phyloP scores from a whole-genome alignment of 163 green algal species.

The Volvox carteri region DNA sequence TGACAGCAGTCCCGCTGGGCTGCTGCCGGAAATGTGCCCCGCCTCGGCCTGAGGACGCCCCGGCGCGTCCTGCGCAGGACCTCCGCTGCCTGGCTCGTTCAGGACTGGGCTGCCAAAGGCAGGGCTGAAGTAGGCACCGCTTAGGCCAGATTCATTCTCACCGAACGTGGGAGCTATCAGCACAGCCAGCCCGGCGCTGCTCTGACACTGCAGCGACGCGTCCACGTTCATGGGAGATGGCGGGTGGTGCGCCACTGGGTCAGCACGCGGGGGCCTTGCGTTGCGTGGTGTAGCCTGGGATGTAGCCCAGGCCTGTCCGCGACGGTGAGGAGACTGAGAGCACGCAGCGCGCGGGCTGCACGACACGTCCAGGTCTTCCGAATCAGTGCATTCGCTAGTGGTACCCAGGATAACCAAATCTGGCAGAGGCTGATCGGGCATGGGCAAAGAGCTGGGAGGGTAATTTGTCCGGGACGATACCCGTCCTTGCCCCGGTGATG shows the following conservation, averaged over 20 bases:
- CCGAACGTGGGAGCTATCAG: not conserved
- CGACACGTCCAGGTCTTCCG: not conserved
- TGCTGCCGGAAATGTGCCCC: not conserved
- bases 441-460: too few species aligned
- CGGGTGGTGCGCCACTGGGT: not conserved
- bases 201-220: not conserved
- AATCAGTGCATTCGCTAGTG: conserved; percentile 1
- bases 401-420: conserved; percentile 23
- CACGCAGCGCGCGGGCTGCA: too few species aligned
- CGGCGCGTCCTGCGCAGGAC: not conserved
- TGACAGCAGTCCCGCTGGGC: conserved; percentile 1
- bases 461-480: too few species aligned
- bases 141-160: not conserved
- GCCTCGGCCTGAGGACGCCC: not conserved
- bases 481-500: too few species aligned
- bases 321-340: not conserved
- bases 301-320: not conserved
- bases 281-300: not conserved
- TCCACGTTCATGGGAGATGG: conserved; percentile 4
- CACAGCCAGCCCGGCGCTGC: not conserved
- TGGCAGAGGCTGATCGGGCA: not conserved
- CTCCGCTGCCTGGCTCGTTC: not conserved
- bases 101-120: conserved; percentile 12
- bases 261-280: not conserved
- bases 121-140: not conserved